A percentile compares a stretch with the other conserved stretches of the same genome.
These are phyloP conservation scores for Trifolium pratense DNA, from an alignment of 306 rosid species.

Conservation along the genomic window DNA sequence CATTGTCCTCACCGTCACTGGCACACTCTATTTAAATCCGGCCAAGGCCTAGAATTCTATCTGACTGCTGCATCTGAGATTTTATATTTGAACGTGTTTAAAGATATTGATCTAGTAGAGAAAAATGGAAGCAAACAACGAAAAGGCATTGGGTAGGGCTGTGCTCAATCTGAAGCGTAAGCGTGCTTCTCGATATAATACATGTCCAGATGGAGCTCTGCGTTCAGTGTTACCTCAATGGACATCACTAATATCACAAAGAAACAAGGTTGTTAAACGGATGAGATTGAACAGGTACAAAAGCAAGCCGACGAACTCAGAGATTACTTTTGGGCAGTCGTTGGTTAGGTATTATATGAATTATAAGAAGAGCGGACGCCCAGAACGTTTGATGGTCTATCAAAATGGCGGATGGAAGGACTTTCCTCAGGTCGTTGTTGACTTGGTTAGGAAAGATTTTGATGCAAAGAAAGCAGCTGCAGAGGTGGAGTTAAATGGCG, in stretches of 20 bases:
- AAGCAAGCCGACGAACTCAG: constrained; percentile 44
- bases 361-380: constrained; percentile 70
- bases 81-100: constrained; percentile 54
- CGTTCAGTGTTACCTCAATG: constrained; percentile 41
- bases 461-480: constrained; percentile 64
- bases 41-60: constrained; percentile 43
- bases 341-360: constrained; percentile 61
- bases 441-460: constrained; percentile 64
- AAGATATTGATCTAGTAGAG: constrained; percentile 58
- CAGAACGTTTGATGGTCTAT: constrained; percentile 76
- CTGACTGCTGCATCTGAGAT: constrained; percentile 40
- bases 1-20: background rate
- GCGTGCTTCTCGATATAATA: constrained; percentile 55
- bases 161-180: constrained; percentile 60
- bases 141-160: constrained; percentile 75
- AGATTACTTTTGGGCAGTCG: constrained; percentile 44
- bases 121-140: constrained; percentile 69
- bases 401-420: constrained; percentile 74
- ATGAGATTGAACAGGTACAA: constrained; percentile 52
- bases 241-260: constrained; percentile 34
- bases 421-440: constrained; percentile 66
- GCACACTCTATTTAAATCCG: constrained; percentile 40
- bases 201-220: constrained; percentile 54
- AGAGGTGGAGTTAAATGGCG: constrained; percentile 68
- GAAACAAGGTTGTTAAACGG: constrained; percentile 51